A percentile compares a stretch with the other conserved stretches of the same genome.
Conservation (phyloP, 768 basidiomycete genomes). For the Macrolepiota dolichaula region DNA sequence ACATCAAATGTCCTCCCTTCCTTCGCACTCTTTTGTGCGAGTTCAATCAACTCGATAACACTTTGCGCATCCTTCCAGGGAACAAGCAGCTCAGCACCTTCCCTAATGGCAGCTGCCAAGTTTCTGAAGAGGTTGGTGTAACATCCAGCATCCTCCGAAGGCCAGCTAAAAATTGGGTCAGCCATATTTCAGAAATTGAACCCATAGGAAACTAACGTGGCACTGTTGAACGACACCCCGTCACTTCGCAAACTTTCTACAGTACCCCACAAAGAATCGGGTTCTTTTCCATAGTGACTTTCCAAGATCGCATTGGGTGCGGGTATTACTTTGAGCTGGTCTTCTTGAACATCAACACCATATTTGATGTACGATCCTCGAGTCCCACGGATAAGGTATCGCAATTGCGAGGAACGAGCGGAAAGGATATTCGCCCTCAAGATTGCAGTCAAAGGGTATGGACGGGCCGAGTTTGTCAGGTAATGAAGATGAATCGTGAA, state of each 20-base stretch:
- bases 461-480: slow-evolving; percentile 30
- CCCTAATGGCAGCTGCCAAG: slow-evolving; percentile 58
- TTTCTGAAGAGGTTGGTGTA: slow-evolving; percentile 66
- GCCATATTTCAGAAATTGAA: not conserved
- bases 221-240: slow-evolving; percentile 34
- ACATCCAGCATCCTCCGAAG: slow-evolving; percentile 52
- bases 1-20: slow-evolving; percentile 46
- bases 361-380: slow-evolving; percentile 71
- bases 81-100: slow-evolving; percentile 50
- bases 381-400: slow-evolving; percentile 71
- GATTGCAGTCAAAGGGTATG: slow-evolving; percentile 61
- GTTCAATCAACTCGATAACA: slow-evolving; percentile 76
- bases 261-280: slow-evolving; percentile 58
- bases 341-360: slow-evolving; percentile 79
- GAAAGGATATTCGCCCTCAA: slow-evolving; percentile 70
- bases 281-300: slow-evolving; percentile 55
- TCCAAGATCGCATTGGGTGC: slow-evolving; percentile 43
- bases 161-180: slow-evolving; percentile 48
- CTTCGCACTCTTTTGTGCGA: slow-evolving; percentile 62
- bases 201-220: slow-evolving; percentile 25
- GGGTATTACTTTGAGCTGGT: slow-evolving; percentile 59
- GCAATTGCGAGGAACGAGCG: slow-evolving; percentile 59
- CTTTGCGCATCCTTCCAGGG: slow-evolving; percentile 72
- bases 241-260: slow-evolving; percentile 54
- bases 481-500: slow-evolving; percentile 56